Conservation (phyloP, 257 asterid species). For the Solanum bukasovii region DNA sequence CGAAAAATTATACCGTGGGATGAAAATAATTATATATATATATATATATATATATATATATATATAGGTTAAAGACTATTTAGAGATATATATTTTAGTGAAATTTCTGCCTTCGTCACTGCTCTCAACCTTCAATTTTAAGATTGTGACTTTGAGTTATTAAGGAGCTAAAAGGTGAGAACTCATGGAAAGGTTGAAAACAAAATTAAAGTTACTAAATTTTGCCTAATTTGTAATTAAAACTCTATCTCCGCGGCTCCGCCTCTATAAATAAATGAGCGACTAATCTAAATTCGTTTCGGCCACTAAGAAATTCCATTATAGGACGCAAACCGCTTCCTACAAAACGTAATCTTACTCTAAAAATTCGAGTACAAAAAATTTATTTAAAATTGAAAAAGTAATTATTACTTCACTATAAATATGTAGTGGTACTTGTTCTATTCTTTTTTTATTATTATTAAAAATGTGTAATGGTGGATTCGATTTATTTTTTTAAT, state of each 20-base stretch:
- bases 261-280: no score
- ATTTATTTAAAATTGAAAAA: background rate
- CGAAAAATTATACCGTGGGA: fast-evolving
- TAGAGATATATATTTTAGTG: no score
- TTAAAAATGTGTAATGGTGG: background rate
- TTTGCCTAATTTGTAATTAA: no score
- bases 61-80: background rate
- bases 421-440: background rate
- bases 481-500: background rate
- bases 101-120: no score
- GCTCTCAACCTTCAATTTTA: no score
- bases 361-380: fast-evolving
- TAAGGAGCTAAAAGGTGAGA: no score
- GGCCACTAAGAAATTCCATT: no score
- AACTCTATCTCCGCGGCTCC: no score
- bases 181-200: no score
- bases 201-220: no score
- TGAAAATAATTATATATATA: background rate
- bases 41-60: background rate
- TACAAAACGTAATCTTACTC: background rate
- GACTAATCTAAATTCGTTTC: background rate
- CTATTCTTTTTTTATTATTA: background rate
- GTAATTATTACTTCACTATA: background rate
- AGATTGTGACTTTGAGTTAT: no score
- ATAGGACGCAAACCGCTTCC: background rate